Conservation (phyloP, 768 basidiomycete genomes). For the Vararia minispora region DNA sequence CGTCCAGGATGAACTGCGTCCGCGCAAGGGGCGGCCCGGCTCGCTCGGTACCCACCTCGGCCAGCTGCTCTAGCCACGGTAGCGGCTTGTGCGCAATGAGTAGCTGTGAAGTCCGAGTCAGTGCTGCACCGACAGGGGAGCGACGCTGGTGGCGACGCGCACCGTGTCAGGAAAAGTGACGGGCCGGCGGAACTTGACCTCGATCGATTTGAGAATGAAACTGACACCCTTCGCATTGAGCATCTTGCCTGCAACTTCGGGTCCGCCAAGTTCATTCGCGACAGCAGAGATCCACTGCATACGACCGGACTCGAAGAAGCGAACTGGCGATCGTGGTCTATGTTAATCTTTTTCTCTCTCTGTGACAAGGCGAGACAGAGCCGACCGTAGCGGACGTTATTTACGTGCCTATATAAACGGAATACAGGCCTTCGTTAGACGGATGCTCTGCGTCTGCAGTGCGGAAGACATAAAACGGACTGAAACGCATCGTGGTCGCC, state of each 20-base stretch:
- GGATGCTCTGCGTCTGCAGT: background rate
- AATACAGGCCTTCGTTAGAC: background rate
- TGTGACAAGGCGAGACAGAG: constrained; percentile 3
- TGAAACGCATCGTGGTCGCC: constrained; percentile 73
- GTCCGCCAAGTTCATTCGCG: constrained; percentile 49
- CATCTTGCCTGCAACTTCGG: constrained; percentile 42
- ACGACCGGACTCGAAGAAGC: constrained; percentile 65
- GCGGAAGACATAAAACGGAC: constrained; percentile 30
- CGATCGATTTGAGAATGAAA: constrained; percentile 62
- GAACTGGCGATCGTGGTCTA: constrained; percentile 26
- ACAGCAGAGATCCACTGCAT: constrained; percentile 56
- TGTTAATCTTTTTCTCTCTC: background rate
- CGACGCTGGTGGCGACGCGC: too few relatives aligned
- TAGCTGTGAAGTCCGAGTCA: constrained; percentile 27
- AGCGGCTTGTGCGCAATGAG: constrained; percentile 52
- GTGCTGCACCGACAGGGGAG: constrained; percentile 1
- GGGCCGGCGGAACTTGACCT: constrained; percentile 55
- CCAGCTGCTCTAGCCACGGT: constrained; percentile 14
- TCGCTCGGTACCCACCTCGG: constrained; percentile 18
- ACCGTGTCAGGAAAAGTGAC: constrained; percentile 73
- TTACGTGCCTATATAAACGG: constrained; percentile 47
- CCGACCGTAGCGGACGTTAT: constrained; percentile 65
- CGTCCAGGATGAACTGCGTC: constrained; percentile 37
- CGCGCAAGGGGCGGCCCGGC: constrained; percentile 17
- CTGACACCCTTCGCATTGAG: constrained; percentile 55